Evolutionary conservation across 176 grass and related monocot species (phyloP).

Genomic region (Triticum dicoccoides): DNA sequence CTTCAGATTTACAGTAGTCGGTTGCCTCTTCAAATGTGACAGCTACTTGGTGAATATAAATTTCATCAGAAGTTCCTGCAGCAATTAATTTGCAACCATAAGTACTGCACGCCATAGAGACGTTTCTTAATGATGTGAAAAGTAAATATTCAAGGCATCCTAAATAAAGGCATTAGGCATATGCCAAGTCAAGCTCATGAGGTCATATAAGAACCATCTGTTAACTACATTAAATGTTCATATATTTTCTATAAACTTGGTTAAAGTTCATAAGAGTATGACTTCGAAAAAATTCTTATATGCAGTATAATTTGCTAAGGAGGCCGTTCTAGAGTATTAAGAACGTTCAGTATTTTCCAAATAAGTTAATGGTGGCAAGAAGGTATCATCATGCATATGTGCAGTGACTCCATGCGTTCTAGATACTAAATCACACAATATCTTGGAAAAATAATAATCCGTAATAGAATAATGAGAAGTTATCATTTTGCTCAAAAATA

Average conservation of each 20-base stretch:
- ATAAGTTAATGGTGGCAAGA: background rate
- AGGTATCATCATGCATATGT: conserved; percentile 1
- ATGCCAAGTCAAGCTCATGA: background rate
- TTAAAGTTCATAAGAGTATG: background rate
- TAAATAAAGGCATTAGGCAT: background rate
- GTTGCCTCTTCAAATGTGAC: background rate
- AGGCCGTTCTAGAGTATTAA: background rate
- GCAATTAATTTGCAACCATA: conserved; percentile 15
- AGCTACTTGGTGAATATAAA: conserved; percentile 4
- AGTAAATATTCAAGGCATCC: background rate
- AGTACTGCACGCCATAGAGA: background rate
- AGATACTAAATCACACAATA: background rate
- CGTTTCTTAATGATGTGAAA: background rate
- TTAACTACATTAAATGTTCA: background rate
- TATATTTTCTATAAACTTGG: background rate
- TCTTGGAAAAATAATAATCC: background rate
- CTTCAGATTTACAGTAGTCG: conserved; percentile 15
- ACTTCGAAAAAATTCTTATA: background rate
- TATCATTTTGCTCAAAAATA: background rate
- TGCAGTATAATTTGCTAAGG: background rate
- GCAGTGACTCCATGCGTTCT: background rate
- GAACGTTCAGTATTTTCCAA: background rate
- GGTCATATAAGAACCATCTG: background rate
- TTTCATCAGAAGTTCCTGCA: conserved; percentile 22
- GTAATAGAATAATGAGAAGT: background rate